phyloP scores from a whole-genome alignment of 768 basidiomycete species.

The Clitopilus hobsonii region DNA sequence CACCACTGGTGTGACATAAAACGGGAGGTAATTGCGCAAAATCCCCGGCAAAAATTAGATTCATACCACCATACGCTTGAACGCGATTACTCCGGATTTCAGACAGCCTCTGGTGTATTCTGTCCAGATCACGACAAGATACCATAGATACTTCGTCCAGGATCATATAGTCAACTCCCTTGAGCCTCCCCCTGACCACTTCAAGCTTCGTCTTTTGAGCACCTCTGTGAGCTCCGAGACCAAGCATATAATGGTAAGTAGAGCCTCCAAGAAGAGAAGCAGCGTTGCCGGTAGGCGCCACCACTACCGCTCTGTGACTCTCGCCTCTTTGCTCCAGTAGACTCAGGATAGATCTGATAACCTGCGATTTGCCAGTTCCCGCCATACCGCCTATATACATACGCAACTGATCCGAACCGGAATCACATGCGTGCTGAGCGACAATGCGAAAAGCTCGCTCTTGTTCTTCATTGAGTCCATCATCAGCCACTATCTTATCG shows the following conservation, averaged over 20 bases:
- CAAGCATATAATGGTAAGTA: constrained; percentile 29
- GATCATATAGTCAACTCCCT: constrained; percentile 31
- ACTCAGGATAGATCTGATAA: constrained; percentile 17
- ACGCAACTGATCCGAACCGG: constrained; percentile 9
- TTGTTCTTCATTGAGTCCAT: constrained; percentile 19
- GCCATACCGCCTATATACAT: constrained; percentile 25
- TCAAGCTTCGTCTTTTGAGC: background rate
- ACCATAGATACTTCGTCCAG: constrained; percentile 42
- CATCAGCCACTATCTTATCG: background rate
- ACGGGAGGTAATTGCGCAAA: constrained; percentile 39
- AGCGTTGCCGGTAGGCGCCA: constrained; percentile 27
- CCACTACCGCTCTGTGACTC: constrained; percentile 14
- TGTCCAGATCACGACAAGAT: constrained; percentile 20
- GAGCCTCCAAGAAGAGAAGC: constrained; percentile 25
- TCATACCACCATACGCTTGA: constrained; percentile 28
- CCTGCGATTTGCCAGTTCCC: constrained; percentile 21
- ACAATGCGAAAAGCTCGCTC: constrained; percentile 18
- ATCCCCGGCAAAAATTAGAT: constrained; percentile 39
- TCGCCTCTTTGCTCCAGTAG: constrained; percentile 18
- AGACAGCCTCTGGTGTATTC: constrained; percentile 18
- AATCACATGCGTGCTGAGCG: constrained; percentile 16
- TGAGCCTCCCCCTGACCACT: constrained; percentile 11
- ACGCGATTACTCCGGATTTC: constrained; percentile 11
- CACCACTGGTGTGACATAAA: constrained; percentile 8
- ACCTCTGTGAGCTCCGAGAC: constrained; percentile 13